Evolutionary conservation across 2,329 filamentous ascomycete species (phyloP).

Genomic region (Hirsutella rhossiliensis): DNA sequence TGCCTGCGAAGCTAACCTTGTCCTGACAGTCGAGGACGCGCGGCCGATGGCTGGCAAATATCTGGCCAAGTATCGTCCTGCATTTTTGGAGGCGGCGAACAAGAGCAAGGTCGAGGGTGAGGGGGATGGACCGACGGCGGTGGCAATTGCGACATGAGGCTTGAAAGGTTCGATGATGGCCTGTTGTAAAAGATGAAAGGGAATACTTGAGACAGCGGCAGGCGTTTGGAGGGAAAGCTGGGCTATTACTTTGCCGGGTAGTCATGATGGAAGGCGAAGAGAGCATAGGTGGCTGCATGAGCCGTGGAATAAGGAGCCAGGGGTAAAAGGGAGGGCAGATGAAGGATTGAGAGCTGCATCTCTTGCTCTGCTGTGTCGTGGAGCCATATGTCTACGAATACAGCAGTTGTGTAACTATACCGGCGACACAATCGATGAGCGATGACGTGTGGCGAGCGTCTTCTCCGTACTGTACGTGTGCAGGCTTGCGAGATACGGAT

Average conservation of each 20-base stretch:
- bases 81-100: constrained; percentile 27
- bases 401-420: no score
- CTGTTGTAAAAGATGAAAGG: not conserved
- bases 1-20: no score
- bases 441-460: no score
- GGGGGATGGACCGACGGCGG: constrained; percentile 9
- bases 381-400: no score
- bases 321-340: no score
- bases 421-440: no score
- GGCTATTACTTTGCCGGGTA: not conserved
- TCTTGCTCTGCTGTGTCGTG: no score
- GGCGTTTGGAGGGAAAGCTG: constrained; percentile 2
- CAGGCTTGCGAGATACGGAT: no score
- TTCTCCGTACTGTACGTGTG: no score
- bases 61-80: constrained; percentile 47
- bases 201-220: not conserved
- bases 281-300: not conserved
- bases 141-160: constrained; percentile 19
- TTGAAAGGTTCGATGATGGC: not conserved
- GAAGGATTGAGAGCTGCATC: no score
- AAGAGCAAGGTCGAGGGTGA: constrained; percentile 11
- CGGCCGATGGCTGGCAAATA: constrained; percentile 51
- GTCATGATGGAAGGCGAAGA: not conserved
- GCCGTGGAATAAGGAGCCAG: no score
- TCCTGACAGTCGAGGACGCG: constrained; percentile 44